These are phyloP conservation scores for Aspergillus ochraceoroseus DNA, from an alignment of 2,329 filamentous ascomycete genomes.

Conservation along the genomic window DNA sequence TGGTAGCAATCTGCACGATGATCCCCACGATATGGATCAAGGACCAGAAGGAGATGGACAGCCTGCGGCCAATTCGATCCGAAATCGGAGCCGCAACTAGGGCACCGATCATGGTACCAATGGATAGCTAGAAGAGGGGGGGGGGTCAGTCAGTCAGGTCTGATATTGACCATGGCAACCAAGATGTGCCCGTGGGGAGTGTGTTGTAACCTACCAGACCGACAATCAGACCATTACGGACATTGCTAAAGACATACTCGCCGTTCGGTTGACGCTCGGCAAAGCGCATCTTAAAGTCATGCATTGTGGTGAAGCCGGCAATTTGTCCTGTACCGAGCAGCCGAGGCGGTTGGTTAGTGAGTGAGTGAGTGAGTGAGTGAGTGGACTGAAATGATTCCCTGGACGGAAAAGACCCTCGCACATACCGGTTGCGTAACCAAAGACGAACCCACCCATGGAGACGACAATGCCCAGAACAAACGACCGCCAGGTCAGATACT, in stretches of 20 bases:
- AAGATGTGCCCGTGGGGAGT: not conserved
- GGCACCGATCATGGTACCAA: constrained; percentile 44
- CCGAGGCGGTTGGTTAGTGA: no score
- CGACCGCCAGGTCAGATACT: constrained; percentile 42
- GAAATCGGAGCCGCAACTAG: constrained; percentile 44
- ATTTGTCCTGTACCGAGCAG: constrained; percentile 44
- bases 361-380: no score
- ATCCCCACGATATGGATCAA: constrained; percentile 45
- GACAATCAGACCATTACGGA: constrained; percentile 45
- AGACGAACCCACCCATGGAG: constrained; percentile 48
- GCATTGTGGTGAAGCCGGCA: constrained; percentile 46
- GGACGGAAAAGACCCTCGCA: constrained; percentile 8
- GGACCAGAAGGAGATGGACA: constrained; percentile 45
- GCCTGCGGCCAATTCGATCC: constrained; percentile 44
- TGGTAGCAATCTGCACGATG: constrained; percentile 45
- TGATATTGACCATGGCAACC: no score
- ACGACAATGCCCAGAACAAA: constrained; percentile 44
- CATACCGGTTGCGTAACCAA: constrained; percentile 44
- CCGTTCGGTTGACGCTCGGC: constrained; percentile 31
- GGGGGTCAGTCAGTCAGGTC: no score
- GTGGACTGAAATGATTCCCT: not conserved
- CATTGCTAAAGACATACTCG: constrained; percentile 42
- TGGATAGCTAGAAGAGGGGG: constrained; percentile 34
- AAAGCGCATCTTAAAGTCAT: constrained; percentile 43
- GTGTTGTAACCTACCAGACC: constrained; percentile 39